A percentile compares a stretch with the other conserved stretches of the same genome.
Evolutionary conservation across 257 asterid genomes (phyloP).

Genomic region (Plectranthus barbatus): DNA sequence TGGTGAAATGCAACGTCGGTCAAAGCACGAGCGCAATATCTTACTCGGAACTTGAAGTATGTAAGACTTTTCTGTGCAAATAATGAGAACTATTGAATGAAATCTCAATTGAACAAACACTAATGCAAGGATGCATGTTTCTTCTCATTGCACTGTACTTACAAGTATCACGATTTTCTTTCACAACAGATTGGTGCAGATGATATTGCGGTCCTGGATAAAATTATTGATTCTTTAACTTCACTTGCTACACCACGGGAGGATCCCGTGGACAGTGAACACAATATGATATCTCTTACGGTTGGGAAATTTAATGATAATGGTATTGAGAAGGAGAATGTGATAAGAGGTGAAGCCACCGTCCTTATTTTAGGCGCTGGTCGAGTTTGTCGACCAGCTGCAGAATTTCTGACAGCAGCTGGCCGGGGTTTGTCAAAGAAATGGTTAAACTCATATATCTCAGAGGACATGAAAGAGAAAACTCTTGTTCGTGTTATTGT

Average conservation of each 20-base stretch:
- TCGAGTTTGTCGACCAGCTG: constrained; percentile 94
- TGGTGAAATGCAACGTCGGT: constrained; percentile 91
- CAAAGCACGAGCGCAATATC: constrained; percentile 63
- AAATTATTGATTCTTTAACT: constrained; percentile 63
- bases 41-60: constrained; percentile 90
- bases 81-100: background rate
- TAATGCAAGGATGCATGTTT: background rate
- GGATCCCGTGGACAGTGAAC: constrained; percentile 21
- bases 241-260: constrained; percentile 56
- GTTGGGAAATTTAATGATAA: constrained; percentile 47
- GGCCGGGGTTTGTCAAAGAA: constrained; percentile 41
- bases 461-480: constrained; percentile 37
- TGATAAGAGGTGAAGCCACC: constrained; percentile 25
- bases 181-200: constrained; percentile 76
- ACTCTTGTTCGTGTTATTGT: constrained; percentile 53
- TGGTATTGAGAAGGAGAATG: constrained; percentile 30
- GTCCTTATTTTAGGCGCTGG: constrained; percentile 93
- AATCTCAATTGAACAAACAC: too few relatives aligned
- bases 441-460: constrained; percentile 33
- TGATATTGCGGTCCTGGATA: constrained; percentile 56
- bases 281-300: constrained; percentile 42
- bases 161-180: constrained; percentile 1
- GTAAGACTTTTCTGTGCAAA: background rate
- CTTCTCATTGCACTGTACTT: too few relatives aligned
- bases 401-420: constrained; percentile 61